These are phyloP conservation scores for Rutstroemia sp. DNA, from an alignment of 2,329 filamentous ascomycete genomes.

Conservation along the genomic window DNA sequence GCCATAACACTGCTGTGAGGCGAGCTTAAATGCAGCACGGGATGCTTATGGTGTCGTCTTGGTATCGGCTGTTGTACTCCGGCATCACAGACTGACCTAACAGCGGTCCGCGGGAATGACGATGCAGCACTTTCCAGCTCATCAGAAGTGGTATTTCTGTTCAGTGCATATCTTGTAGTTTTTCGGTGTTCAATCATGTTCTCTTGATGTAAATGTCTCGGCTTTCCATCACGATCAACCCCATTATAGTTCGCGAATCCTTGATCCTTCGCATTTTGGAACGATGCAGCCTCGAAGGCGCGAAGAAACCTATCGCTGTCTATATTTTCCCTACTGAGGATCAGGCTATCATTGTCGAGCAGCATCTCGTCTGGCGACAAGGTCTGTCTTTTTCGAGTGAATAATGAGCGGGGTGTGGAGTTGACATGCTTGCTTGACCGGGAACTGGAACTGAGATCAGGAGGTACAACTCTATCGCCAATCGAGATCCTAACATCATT, in stretches of 20 bases:
- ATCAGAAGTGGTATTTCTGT: neutral
- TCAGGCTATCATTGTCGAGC: slow-evolving; percentile 18
- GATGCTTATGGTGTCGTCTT: slow-evolving; percentile 1
- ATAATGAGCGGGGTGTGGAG: neutral
- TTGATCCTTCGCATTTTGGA: neutral
- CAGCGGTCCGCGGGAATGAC: neutral
- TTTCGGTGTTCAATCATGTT: neutral
- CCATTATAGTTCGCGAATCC: too few species aligned
- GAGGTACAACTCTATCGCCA: slow-evolving; percentile 18
- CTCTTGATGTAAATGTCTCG: neutral
- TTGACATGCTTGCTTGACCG: slow-evolving; percentile 7
- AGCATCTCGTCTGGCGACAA: slow-evolving; percentile 27
- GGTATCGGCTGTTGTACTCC: slow-evolving; percentile 3
- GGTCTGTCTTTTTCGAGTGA: slow-evolving; percentile 1
- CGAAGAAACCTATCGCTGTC: neutral
- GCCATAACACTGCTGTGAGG: slow-evolving; percentile 21
- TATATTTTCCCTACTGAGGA: neutral
- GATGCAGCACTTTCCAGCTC: neutral
- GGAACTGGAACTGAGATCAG: slow-evolving; percentile 23
- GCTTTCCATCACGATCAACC: neutral
- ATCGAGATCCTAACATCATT: slow-evolving; percentile 27
- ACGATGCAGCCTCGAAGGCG: neutral
- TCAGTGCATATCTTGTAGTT: neutral
- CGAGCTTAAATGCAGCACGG: slow-evolving; percentile 16
- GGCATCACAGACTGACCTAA: neutral